Base-by-base conservation (phyloP, 78 protist genomes). In the Polysphondylium violaceum region DNA sequence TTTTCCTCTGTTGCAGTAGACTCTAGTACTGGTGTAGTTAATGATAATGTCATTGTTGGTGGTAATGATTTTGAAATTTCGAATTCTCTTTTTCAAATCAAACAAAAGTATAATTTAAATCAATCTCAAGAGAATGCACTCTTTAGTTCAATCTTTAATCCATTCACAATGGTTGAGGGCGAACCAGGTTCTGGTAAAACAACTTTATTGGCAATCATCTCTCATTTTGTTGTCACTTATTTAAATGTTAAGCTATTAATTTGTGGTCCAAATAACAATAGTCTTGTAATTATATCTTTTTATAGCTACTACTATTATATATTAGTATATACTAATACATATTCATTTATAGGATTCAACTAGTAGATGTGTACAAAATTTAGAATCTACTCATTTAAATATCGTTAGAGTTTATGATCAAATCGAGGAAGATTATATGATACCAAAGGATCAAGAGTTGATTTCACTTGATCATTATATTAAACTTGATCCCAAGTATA, bases 201-300 rank as follows among this genome's bases (percentile, higher is more conserved):
- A 17, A 58, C 72, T 0, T 29, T 83, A 27, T 21, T 60, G 27
- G 67, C 76, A 14, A 12, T 83, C 2, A 55, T 83, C 8, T 55
- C 53, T 27, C 40, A 36, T 17, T 4, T 41, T 6, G 77, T 79
- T 11, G 25, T 83, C 19, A 33, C 29, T 19, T 64, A 81, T 40
- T 31, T 64, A 35, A 19, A n/a, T 8, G 35, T 19, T 14, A 55
- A 71, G 23, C n/a, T 83, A 23, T 56, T 83, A 43, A 27, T 83
- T 11, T 55, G 63, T 83, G 91, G 91, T 41, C 91, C 91, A 58
- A 83, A 68, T 41, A 79, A 83, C 8, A 31, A 23, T 69, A 69
- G 79, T 69, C 56, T 83, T 36, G 79, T 53, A 47, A 27, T 56
- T 67, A 65, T 21, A 5, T 35, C 8, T 63, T 35, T n/a, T 31